Evolutionary conservation across 1,139 yeast species (phyloP).

Genomic region (Nakaseomyces nivariensis): DNA sequence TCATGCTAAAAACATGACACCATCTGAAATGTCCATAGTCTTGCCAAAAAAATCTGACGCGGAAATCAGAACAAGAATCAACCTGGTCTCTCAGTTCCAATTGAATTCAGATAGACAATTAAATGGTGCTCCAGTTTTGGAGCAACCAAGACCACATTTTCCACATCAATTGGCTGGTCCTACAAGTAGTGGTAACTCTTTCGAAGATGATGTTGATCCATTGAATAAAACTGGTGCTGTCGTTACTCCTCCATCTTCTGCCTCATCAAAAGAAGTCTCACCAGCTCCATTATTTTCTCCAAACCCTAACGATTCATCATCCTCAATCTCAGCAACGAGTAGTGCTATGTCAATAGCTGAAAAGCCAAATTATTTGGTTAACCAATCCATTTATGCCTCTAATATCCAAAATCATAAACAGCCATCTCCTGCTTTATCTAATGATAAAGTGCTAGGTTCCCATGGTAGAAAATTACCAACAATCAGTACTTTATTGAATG

Average conservation of each 20-base stretch:
- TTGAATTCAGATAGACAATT: neutral
- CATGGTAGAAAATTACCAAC: constrained; percentile 1
- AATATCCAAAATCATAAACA: constrained; percentile 2
- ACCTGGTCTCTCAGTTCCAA: constrained; percentile 23
- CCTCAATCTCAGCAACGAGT: constrained; percentile 4
- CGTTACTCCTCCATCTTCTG: constrained; percentile 9
- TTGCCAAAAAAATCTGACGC: constrained; percentile 63
- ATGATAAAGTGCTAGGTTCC: constrained; percentile 4
- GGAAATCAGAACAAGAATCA: constrained; percentile 58
- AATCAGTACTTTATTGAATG: neutral
- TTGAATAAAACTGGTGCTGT: constrained; percentile 4
- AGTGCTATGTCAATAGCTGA: constrained; percentile 1
- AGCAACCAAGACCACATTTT: constrained; percentile 1
- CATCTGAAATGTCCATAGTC: constrained; percentile 68
- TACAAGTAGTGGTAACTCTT: constrained; percentile 10
- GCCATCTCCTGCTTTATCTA: constrained; percentile 6
- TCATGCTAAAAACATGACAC: constrained; percentile 47
- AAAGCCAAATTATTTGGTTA: neutral
- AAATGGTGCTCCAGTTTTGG: constrained; percentile 7
- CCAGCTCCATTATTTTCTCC: constrained; percentile 10
- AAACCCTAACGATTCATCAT: constrained; percentile 6
- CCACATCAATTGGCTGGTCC: constrained; percentile 4
- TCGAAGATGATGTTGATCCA: constrained; percentile 13
- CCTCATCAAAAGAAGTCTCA: constrained; percentile 10
- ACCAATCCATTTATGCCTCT: neutral